These are phyloP conservation scores for Solanum medicagineum DNA, from an alignment of 257 asterid genomes.

Conservation along the genomic window DNA sequence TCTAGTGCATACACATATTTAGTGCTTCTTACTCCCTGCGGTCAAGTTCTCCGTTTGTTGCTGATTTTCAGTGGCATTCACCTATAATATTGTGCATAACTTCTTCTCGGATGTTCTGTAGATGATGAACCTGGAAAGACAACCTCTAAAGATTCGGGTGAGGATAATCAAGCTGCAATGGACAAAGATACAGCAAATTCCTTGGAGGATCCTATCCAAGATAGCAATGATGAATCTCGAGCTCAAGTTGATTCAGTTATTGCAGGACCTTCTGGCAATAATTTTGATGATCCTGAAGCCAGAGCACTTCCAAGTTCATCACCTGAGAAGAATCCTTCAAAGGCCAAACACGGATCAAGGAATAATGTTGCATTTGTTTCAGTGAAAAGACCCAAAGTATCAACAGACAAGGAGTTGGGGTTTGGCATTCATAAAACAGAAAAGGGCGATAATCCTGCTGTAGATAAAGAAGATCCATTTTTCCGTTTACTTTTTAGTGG, in stretches of 20 bases:
- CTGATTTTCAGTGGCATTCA: neutral
- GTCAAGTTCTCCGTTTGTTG: neutral
- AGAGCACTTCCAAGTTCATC: slow-evolving; percentile 5
- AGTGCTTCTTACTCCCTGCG: neutral
- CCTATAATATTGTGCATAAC: neutral
- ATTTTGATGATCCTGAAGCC: neutral
- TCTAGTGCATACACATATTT: neutral
- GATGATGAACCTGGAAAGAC: slow-evolving; percentile 24
- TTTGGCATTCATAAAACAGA: slow-evolving; percentile 8
- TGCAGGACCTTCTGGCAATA: slow-evolving; percentile 4
- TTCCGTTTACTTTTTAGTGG: slow-evolving; percentile 42
- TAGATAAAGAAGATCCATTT: slow-evolving; percentile 35
- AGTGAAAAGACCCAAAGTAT: slow-evolving; percentile 29
- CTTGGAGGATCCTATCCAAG: neutral
- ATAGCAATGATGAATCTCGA: slow-evolving; percentile 12
- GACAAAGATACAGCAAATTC: neutral
- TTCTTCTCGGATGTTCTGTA: slow-evolving; percentile 2
- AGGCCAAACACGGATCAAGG: slow-evolving; percentile 14
- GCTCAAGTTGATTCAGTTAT: slow-evolving; percentile 2
- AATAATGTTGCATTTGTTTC: slow-evolving; percentile 62
- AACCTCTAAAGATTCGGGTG: slow-evolving; percentile 6
- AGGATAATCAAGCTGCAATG: neutral
- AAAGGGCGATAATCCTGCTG: slow-evolving; percentile 8
- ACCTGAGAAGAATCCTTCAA: slow-evolving; percentile 2
- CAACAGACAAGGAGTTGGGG: slow-evolving; percentile 15